phyloP scores from a whole-genome alignment of 1,284 basidiomycete species.

The Cryptococcus hybrid region DNA sequence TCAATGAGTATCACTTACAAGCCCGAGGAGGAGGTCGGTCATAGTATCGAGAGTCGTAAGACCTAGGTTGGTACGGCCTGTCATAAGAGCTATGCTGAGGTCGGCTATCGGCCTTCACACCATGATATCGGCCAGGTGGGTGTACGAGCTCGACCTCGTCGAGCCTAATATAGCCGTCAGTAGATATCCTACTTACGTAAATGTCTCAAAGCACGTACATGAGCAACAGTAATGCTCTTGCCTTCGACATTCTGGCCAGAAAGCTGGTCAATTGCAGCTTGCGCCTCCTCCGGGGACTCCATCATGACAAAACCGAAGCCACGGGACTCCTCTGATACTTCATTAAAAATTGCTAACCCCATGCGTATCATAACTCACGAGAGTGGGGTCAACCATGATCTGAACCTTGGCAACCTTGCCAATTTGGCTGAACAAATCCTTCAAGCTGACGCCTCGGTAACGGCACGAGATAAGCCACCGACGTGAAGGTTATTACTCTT shows the following conservation, averaged over 20 bases:
- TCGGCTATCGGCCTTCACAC: conserved; percentile 40
- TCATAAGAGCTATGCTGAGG: conserved; percentile 48
- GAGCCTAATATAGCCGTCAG: conserved; percentile 59
- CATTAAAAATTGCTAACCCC: neutral
- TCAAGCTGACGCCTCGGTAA: conserved; percentile 84
- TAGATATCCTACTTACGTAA: neutral
- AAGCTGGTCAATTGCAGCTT: conserved; percentile 79
- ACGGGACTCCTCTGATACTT: conserved; percentile 66
- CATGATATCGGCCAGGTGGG: conserved; percentile 88
- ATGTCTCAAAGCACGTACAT: conserved; percentile 55
- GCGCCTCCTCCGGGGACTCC: conserved; percentile 81
- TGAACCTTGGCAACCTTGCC: conserved; percentile 79
- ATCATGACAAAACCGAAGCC: conserved; percentile 99
- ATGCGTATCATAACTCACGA: conserved; percentile 49
- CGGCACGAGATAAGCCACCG: conserved; percentile 73
- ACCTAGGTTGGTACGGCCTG: conserved; percentile 49
- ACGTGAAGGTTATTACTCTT: conserved; percentile 96
- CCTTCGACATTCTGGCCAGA: conserved; percentile 82
- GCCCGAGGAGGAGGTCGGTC: conserved; percentile 30
- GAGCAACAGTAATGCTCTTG: conserved; percentile 80
- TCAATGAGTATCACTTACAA: conserved; percentile 16
- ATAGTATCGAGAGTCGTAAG: conserved; percentile 47
- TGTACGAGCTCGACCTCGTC: conserved; percentile 86
- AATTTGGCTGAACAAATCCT: conserved; percentile 78
- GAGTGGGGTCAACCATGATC: conserved; percentile 96